Evolutionary conservation across 805 yeast species (phyloP).

Genomic region (Zygosaccharomyces kombuchaensis): DNA sequence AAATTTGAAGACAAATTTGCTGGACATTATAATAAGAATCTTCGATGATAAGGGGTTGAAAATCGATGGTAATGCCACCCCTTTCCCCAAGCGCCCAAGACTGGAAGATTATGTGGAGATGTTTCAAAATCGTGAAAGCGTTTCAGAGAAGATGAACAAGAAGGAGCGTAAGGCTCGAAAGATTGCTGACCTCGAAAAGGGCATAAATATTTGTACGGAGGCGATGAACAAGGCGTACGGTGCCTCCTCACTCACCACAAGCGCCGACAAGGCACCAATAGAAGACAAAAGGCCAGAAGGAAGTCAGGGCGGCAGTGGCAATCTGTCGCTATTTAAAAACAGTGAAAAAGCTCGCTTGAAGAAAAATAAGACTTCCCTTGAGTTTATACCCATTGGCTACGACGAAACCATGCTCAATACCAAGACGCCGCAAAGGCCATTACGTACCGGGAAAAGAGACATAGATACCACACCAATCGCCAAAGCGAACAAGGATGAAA

Average conservation of each 20-base stretch:
- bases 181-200: constrained; percentile 10
- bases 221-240: constrained; percentile 14
- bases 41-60: constrained; percentile 10
- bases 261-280: background rate
- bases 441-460: constrained; percentile 1
- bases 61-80: background rate
- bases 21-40: constrained; percentile 15
- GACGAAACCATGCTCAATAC: constrained; percentile 14
- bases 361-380: constrained; percentile 10
- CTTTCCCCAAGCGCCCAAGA: background rate
- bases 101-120: background rate
- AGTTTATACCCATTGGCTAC: constrained; percentile 24
- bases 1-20: constrained; percentile 15
- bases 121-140: background rate
- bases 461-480: constrained; percentile 7
- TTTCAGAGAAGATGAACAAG: background rate
- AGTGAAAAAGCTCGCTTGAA: constrained; percentile 8
- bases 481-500: constrained; percentile 7
- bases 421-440: constrained; percentile 7
- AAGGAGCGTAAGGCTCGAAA: background rate
- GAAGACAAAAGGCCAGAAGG: background rate
- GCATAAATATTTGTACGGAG: constrained; percentile 13
- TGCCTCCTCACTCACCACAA: too few relatives aligned
- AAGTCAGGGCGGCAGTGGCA: background rate
- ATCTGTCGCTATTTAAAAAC: background rate